These are phyloP conservation scores for Colletotrichum lentis DNA, from an alignment of 2,329 filamentous ascomycete genomes.

Conservation along the genomic window DNA sequence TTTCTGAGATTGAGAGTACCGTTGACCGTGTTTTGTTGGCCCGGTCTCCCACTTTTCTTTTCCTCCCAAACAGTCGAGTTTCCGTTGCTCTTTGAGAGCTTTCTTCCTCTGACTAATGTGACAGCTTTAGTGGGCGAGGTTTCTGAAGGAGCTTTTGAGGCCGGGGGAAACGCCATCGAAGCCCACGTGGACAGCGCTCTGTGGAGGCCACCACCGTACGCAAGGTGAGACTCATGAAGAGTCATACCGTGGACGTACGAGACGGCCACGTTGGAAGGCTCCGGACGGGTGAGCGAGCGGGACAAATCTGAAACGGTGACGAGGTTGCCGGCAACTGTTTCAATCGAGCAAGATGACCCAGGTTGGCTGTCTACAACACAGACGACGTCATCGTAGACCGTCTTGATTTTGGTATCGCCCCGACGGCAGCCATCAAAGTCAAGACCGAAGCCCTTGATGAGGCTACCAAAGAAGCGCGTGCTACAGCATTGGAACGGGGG, in stretches of 20 bases:
- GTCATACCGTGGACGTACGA: neutral
- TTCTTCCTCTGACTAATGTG: neutral
- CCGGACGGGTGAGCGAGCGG: neutral
- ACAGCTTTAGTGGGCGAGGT: neutral
- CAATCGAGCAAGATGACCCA: slow-evolving; percentile 12
- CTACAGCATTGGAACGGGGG: neutral
- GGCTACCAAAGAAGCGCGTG: neutral
- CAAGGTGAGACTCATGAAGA: neutral
- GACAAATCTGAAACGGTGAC: slow-evolving; percentile 6
- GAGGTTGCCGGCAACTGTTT: slow-evolving; percentile 20
- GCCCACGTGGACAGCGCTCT: slow-evolving; percentile 12
- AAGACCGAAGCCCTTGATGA: slow-evolving; percentile 27
- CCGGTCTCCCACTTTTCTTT: neutral
- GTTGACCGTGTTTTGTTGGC: neutral
- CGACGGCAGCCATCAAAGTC: slow-evolving; percentile 1
- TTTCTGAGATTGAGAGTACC: neutral
- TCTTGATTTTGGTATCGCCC: slow-evolving; percentile 10
- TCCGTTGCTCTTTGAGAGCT: neutral
- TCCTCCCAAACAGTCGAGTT: neutral
- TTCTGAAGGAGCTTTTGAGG: neutral
- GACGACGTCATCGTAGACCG: slow-evolving; percentile 26
- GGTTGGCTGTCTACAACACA: slow-evolving; percentile 9
- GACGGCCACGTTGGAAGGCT: neutral
- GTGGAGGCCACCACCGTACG: slow-evolving; percentile 10
- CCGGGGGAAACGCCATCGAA: slow-evolving; percentile 9